Conservation (phyloP, 2,329 filamentous ascomycete genomes). For the Biscogniauxia marginata region DNA sequence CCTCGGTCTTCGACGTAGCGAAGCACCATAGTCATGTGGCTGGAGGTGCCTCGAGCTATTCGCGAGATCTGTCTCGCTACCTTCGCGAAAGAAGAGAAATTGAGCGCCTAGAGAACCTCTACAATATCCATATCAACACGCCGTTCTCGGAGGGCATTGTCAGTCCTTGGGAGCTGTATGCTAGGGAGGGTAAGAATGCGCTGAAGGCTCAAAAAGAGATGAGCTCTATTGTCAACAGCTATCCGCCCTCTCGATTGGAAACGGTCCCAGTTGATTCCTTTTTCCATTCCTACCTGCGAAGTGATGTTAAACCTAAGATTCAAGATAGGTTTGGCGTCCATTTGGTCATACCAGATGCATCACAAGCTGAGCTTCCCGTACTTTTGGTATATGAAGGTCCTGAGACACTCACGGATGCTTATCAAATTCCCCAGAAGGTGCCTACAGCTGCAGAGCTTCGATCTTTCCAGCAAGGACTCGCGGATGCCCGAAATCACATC, state of each 20-base stretch:
- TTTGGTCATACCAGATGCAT: constrained; percentile 65
- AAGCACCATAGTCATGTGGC: constrained; percentile 74
- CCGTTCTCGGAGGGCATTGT: constrained; percentile 67
- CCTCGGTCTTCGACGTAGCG: constrained; percentile 78
- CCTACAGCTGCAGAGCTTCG: constrained; percentile 50
- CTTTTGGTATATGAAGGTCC: constrained; percentile 74
- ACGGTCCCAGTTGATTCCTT: constrained; percentile 72
- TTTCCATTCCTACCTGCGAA: constrained; percentile 71
- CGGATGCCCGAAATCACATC: constrained; percentile 57
- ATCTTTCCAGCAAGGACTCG: constrained; percentile 54
- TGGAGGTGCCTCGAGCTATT: constrained; percentile 72
- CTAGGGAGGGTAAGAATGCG: constrained; percentile 79
- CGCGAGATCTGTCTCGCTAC: constrained; percentile 84
- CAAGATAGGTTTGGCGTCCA: constrained; percentile 71
- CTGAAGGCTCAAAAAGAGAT: constrained; percentile 75
- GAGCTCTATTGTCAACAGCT: constrained; percentile 68
- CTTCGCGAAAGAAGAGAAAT: constrained; percentile 79
- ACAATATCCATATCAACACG: constrained; percentile 85
- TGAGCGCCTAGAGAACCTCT: constrained; percentile 73
- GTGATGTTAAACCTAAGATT: constrained; percentile 61
- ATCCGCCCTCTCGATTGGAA: constrained; percentile 70
- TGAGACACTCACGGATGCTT: constrained; percentile 44
- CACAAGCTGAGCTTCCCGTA: constrained; percentile 59
- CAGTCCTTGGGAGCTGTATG: constrained; percentile 85
- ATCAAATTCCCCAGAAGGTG: constrained; percentile 53